Evolutionary conservation across 306 rosid genomes (phyloP), one percentile per base, ranked within the genome.

Genomic region (Corylus americana): DNA sequence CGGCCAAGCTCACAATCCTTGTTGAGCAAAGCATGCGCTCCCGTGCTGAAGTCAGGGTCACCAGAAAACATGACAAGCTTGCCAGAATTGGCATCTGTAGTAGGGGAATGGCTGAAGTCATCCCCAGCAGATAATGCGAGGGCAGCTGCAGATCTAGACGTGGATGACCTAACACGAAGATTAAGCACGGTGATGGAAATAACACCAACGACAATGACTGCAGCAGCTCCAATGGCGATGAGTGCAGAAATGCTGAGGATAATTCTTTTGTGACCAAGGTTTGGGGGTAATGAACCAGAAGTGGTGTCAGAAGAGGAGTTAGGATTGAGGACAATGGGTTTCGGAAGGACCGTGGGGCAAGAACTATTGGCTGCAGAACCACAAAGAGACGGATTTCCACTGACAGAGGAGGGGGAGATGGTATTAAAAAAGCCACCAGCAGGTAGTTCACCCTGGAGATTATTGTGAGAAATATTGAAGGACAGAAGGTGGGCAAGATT

Each of bases 1-100:
- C 98, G 98, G 22, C 99, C 99, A 70, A 96, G 99, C 90, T 96
- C 99, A 37, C 98, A 96, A 72, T 96, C 98, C 89, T 96, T 96
- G 81, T 93, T 96, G 81, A 96, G 98, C 70, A 96, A 88, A 74
- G 99, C 97, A 77, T 96, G 99, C 3, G 98, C 96, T 25, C 99
- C 96, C 3, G 94, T 89, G 85, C 96, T 93, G 88, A 96, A 93
- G 76, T 93, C 99, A 14, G 96, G 98, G 54, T 91, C 99, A 11
- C 99, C 99, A 1, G 99, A 93, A 86, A 96, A 96, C 99, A 96
- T 93, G 82, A 96, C 96, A 44, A 96, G 98, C 87, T 96, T 96
- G 78, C 99, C 99, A 55, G 99, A 96, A 82, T 90, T 93, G 77
- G 94, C 95, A 78, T 93, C 98, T 22, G 99, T 93, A 22, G 96